Evolutionary conservation across 768 basidiomycete genomes (phyloP).

Genomic region (Phanerochaete carnosa): DNA sequence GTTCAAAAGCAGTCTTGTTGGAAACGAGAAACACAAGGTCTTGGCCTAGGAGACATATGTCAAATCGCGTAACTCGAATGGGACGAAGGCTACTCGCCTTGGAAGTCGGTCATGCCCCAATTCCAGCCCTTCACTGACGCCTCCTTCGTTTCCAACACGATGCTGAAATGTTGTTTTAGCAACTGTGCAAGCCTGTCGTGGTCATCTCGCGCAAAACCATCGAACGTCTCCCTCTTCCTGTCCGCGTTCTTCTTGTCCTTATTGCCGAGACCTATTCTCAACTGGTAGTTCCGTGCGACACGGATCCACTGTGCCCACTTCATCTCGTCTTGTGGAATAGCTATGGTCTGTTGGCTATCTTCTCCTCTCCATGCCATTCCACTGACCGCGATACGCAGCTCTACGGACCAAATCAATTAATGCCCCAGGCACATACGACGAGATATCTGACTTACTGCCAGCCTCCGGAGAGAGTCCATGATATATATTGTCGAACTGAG

Average conservation of each 20-base stretch:
- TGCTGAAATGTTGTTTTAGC: constrained; percentile 83
- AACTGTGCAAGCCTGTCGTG: constrained; percentile 80
- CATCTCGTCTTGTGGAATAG: constrained; percentile 68
- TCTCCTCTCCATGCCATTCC: constrained; percentile 95
- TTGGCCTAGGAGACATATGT: constrained; percentile 50
- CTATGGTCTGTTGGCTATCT: constrained; percentile 58
- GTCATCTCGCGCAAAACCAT: constrained; percentile 92
- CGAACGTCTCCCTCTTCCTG: constrained; percentile 79
- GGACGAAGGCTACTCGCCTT: constrained; percentile 50
- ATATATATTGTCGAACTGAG: constrained; percentile 85
- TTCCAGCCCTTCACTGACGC: constrained; percentile 95
- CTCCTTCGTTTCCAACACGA: constrained; percentile 84
- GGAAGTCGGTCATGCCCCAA: constrained; percentile 94
- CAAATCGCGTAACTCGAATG: constrained; percentile 2
- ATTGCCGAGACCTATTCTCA: constrained; percentile 63
- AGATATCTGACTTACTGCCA: constrained; percentile 65
- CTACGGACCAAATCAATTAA: constrained; percentile 31
- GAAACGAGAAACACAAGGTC: constrained; percentile 90
- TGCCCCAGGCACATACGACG: background rate
- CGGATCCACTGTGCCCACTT: constrained; percentile 91
- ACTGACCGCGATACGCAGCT: constrained; percentile 82
- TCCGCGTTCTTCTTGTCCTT: constrained; percentile 43
- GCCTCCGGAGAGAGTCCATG: constrained; percentile 67
- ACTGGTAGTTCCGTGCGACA: constrained; percentile 89
- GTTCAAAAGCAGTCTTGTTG: constrained; percentile 84